Conservation (phyloP, 352 stramenopile genomes). For the Globisporangium nunn region DNA sequence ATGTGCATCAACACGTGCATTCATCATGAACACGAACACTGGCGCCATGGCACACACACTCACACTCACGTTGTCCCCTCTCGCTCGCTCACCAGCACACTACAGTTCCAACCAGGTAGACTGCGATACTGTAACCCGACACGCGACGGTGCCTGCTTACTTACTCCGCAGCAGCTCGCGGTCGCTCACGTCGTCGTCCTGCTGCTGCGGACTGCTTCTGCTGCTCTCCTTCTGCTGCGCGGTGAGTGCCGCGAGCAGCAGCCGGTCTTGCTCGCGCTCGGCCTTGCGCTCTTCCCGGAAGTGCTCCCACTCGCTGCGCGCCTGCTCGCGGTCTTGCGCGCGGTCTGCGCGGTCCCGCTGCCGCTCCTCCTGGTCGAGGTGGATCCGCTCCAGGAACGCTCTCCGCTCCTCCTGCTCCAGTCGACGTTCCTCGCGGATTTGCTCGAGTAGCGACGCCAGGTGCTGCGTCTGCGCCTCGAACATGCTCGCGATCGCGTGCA, state of each 20-base stretch:
- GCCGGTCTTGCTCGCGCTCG: conserved; percentile 5
- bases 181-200: background rate
- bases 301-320: conserved; percentile 2
- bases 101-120: too few relatives aligned
- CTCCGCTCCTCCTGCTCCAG: conserved; percentile 10
- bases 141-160: background rate
- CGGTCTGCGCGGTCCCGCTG: conserved; percentile 9
- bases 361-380: conserved; percentile 8
- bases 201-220: too few relatives aligned
- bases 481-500: conserved; percentile 6
- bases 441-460: conserved; percentile 6
- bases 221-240: conserved; percentile 2
- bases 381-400: conserved; percentile 4
- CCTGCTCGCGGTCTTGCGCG: conserved; percentile 3
- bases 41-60: too few relatives aligned
- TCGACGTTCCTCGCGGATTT: conserved; percentile 8
- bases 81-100: too few relatives aligned
- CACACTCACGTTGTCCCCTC: too few relatives aligned
- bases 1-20: too few relatives aligned
- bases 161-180: background rate
- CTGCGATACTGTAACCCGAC: too few relatives aligned
- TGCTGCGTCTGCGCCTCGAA: conserved; percentile 12
- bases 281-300: conserved; percentile 9
- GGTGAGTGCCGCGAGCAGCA: conserved; percentile 4
- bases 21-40: too few relatives aligned